Evolutionary conservation across 2,329 filamentous ascomycete species (phyloP).

Genomic region (Penicillium sp.): DNA sequence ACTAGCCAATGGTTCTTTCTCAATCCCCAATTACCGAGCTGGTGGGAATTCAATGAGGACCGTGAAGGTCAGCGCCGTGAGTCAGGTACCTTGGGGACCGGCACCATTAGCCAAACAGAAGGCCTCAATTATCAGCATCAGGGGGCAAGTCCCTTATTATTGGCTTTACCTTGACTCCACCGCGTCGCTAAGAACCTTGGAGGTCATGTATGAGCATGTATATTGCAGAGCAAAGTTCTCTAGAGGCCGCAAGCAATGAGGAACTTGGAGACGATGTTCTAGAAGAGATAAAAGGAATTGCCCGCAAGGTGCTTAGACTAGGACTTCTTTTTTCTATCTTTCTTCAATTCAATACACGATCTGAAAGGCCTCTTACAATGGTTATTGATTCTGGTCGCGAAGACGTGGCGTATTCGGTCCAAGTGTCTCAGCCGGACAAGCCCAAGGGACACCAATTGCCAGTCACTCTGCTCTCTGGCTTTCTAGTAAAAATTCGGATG

Average conservation of each 20-base stretch:
- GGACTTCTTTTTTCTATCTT: background rate
- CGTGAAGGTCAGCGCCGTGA: slow-evolving; percentile 18
- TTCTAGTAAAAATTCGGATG: slow-evolving; percentile 45
- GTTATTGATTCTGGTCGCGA: slow-evolving; percentile 23
- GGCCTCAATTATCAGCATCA: slow-evolving; percentile 17
- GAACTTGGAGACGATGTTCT: slow-evolving; percentile 24
- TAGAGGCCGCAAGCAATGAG: slow-evolving; percentile 9
- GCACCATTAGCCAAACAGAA: slow-evolving; percentile 13
- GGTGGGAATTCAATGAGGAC: slow-evolving; percentile 16
- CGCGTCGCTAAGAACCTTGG: slow-evolving; percentile 10
- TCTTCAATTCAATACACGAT: background rate
- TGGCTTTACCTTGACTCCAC: slow-evolving; percentile 8
- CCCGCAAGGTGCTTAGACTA: slow-evolving; percentile 14
- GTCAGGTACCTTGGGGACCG: slow-evolving; percentile 22
- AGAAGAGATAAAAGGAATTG: slow-evolving; percentile 12
- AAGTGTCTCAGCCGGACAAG: slow-evolving; percentile 23
- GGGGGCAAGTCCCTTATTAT: slow-evolving; percentile 2
- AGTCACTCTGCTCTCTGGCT: slow-evolving; percentile 61
- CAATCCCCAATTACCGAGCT: slow-evolving; percentile 8
- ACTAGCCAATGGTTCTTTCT: background rate
- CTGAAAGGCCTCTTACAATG: slow-evolving; percentile 12
- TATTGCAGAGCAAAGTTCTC: slow-evolving; percentile 9
- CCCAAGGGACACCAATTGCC: slow-evolving; percentile 42
- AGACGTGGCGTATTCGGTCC: slow-evolving; percentile 13
- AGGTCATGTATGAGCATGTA: slow-evolving; percentile 6